Evolutionary conservation across 2,329 filamentous ascomycete species (phyloP), one percentile per base, ranked within the genome.

Genomic region (Dactylellina drechsleri): DNA sequence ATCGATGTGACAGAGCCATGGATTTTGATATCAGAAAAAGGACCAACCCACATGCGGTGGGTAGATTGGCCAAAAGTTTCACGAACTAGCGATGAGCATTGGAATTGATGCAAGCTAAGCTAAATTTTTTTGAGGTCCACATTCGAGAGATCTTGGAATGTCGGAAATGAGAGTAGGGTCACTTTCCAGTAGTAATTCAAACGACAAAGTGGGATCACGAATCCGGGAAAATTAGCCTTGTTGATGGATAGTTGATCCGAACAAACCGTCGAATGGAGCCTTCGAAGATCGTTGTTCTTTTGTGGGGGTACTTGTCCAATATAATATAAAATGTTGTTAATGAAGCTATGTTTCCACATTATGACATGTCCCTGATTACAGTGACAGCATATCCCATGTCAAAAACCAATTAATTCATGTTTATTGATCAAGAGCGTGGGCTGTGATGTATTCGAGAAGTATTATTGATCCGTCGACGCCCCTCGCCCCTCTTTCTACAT

Each of bases 261-360:
- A 47, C 54, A 16, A 49, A 57, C 56, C 52, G 56, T 52, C 10
- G 12, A 26, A 23, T 16, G 20, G 26, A 31, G 31, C 31, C 28
- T 52, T 10, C n/a, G 16, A 47, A 26, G 45, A 41, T 28, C 7
- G n/a, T 18, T 18, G 52, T 45, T n/a, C 23, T 36, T 45, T 49
- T 54, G 71, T 67, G 71, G 71, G 71, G 71, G 71, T 75, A 75
- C 71, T 56, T 57, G 71, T 61, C 40, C 56, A 45, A 68, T 54
- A 54, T 53, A 54, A 20, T 53, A 56, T 62, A 57, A 57, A 52
- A 23, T 43, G 41, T 56, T 62, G 13, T 70, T 41, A 23, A 23
- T 23, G 23, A 23, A 2, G 23, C 23, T 23, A 4, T 23, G 61
- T 47, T 49, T 60, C 31, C 31, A 36, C 31, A 36, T 49, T 67